Evolutionary conservation across 2,329 filamentous ascomycete genomes (phyloP), one percentile per base, ranked within the genome.

Genomic region (Clonostachys chloroleuca): DNA sequence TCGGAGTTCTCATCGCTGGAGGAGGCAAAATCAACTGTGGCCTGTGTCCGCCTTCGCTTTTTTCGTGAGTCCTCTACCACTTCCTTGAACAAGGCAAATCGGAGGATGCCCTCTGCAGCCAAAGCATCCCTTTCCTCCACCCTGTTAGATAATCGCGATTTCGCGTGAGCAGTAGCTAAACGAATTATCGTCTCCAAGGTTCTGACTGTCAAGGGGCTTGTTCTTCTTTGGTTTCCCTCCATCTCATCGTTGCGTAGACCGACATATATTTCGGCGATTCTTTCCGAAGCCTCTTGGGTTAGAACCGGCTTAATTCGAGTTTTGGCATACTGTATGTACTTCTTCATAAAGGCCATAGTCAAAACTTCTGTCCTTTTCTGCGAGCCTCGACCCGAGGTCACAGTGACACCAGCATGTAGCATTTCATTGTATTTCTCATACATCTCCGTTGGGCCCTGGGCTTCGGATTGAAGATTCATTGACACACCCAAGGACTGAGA

Each of bases 281-380:
- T 89, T 56, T 96, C 90, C 12, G 91, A 89, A 6, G 94, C 92
- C 41, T 90, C 90, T 61, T 94, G 90, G 0, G 92, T 96, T 51
- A 99, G 74, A 39, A 95, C 75, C 0, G 94, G 94, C 78, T 91
- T 95, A 60, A 96, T 80, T 61, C 94, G 78, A 35, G 82, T 87
- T 73, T 99, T 99, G 54, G 94, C 91, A 66, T 99, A 99, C 63
- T 99, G 94, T 42, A 99, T 95, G 67, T 96, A 99, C 70, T 99
- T 99, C 74, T 99, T 99, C 75, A 99, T 91, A 69, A 99, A 99
- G 0, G 92, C 89, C 51, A 99, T 96, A 69, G 89, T 95, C 46
- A 99, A 75, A 13, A 99, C 89, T 64, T 96, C 91, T 6, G 88
- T 82, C 54, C 87, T 86, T 65, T 88, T 87, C 56, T 82, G 83